Evolutionary conservation across 2,329 filamentous ascomycete genomes (phyloP).

Genomic region (Ophiocordyceps camponoti-floridani): DNA sequence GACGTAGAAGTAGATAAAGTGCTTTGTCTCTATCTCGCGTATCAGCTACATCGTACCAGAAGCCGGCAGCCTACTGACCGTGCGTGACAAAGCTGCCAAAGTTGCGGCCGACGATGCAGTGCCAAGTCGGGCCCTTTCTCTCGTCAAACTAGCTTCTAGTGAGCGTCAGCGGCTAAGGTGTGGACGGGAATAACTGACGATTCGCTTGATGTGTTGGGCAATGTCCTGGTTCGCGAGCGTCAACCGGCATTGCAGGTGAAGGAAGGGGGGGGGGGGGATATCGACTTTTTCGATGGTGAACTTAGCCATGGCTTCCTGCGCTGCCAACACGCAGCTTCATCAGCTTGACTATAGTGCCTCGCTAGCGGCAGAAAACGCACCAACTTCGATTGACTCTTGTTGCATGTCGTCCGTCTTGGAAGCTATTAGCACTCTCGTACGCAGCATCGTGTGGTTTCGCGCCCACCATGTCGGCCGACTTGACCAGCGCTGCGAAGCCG

Average conservation of each 20-base stretch:
- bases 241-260: conserved; percentile 4
- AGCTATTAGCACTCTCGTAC: conserved; percentile 10
- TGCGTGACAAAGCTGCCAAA: conserved; percentile 99
- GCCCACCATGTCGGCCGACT: conserved; percentile 91
- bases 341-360: conserved; percentile 5
- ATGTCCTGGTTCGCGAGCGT: conserved; percentile 49
- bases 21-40: conserved; percentile 66
- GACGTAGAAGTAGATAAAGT: conserved; percentile 99
- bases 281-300: conserved; percentile 43
- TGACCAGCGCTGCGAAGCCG: conserved; percentile 60
- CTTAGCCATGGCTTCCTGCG: conserved; percentile 45
- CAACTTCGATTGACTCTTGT: conserved; percentile 83
- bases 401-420: conserved; percentile 90
- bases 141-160: conserved; percentile 61
- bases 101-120: conserved; percentile 96
- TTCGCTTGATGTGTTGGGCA: conserved; percentile 88
- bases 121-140: conserved; percentile 95
- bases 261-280: background rate
- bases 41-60: background rate
- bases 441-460: background rate
- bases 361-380: conserved; percentile 35
- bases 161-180: background rate
- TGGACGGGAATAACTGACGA: conserved; percentile 32
- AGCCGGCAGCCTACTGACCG: conserved; percentile 35
- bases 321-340: conserved; percentile 16